Percentiles rank a stretch among this genome's conserved stretches.
Conservation (phyloP, 31 red algal genomes). For the Endocladia muricata region DNA sequence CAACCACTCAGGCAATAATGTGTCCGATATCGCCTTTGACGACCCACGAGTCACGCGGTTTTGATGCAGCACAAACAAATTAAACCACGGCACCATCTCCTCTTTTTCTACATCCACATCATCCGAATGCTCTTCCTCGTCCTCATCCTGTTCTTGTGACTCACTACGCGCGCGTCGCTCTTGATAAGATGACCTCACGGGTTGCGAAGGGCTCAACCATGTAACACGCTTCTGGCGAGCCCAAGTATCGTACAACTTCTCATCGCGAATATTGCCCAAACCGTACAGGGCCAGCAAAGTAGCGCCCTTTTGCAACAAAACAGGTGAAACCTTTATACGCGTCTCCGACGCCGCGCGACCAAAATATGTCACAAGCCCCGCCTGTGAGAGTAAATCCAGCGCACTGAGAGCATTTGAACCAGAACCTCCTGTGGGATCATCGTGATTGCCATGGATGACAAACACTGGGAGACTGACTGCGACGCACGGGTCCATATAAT, state of each 20-base stretch:
- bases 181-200: not conserved
- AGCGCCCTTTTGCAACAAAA: slow-evolving; percentile 83
- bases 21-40: slow-evolving; percentile 49
- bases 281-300: slow-evolving; percentile 87
- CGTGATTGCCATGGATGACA: slow-evolving; percentile 96
- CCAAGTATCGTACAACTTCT: slow-evolving; percentile 87
- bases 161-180: not conserved
- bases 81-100: slow-evolving; percentile 55
- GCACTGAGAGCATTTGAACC: slow-evolving; percentile 60
- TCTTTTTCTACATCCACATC: not conserved
- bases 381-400: slow-evolving; percentile 66
- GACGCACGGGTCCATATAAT: slow-evolving; percentile 68
- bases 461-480: slow-evolving; percentile 79
- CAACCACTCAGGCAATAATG: slow-evolving; percentile 80
- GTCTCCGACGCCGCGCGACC: slow-evolving; percentile 52
- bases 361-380: slow-evolving; percentile 88
- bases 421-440: slow-evolving; percentile 77
- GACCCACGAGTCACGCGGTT: slow-evolving; percentile 76
- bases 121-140: not conserved
- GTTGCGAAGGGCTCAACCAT: slow-evolving; percentile 59
- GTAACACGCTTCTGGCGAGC: slow-evolving; percentile 58
- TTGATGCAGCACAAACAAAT: slow-evolving; percentile 92
- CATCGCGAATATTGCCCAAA: slow-evolving; percentile 90
- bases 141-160: not conserved
- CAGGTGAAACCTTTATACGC: slow-evolving; percentile 57